Base-by-base conservation (phyloP, 2,329 filamentous ascomycete genomes). In the Colletotrichum salicis region DNA sequence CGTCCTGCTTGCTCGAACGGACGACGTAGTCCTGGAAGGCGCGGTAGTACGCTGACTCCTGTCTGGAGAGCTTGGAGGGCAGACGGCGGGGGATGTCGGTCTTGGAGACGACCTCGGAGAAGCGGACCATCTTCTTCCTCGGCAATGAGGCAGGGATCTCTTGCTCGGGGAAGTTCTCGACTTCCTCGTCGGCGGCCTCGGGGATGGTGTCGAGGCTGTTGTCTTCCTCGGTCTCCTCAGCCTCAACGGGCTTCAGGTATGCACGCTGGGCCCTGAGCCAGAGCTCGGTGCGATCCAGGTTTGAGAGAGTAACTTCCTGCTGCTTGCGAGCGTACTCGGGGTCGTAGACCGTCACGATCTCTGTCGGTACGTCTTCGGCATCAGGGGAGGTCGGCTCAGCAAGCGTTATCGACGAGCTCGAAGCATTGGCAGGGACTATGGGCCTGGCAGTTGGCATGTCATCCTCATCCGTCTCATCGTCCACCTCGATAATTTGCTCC, bases 191-290 rank as follows among this genome's bases (percentile, higher is more conserved):
- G 55, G 77, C 77, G 19, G 76, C 74, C 65, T 83, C 81, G 33
- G 79, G 75, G 62, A 82, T 82, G 12, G 82, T 80, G 69, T 84
- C 81, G 24, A 82, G 75, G 72, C 71, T 29, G 67, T 68, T 19
- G 65, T 56, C 58, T 41, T 64, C 64, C 12, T 59, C 80, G 31
- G 79, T 78, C 48, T 75, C 75, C 11, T 85, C 81, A 29, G 86
- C 84, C 55, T 90, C 89, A 3, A 95, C 85, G 27, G 91, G 91
- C 55, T 91, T 87, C 69, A 96, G 87, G 76, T 97, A 96, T 15
- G 90, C 87, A 69, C 91, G 91, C 80, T 98, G 96, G 8, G 94
- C 93, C 76, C 91, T 85, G 35, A 98, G 88, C 96, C 96, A 98
- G 56, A 94, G 82, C 77, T 93, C 92, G 5, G 96, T 98, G 73